Evolutionary conservation across 2,329 filamentous ascomycete species (phyloP).

Genomic region (Colletotrichum magnum): DNA sequence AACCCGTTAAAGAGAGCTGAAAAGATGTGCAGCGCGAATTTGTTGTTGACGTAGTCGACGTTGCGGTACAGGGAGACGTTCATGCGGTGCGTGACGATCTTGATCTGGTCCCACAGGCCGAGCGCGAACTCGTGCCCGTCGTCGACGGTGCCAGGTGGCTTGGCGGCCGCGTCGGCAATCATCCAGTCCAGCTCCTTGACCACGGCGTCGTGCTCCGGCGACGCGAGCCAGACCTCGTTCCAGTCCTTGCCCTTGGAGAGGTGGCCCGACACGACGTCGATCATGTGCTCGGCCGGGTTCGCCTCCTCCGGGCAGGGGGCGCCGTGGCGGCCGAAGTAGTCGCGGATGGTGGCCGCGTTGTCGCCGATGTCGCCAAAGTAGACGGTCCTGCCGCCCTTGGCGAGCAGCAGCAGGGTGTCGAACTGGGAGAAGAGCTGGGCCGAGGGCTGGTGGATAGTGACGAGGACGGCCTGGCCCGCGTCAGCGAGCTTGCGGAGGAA

Average conservation of each 20-base stretch:
- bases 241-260: slow-evolving; percentile 68
- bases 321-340: slow-evolving; percentile 78
- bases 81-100: slow-evolving; percentile 74
- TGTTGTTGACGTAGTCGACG: slow-evolving; percentile 76
- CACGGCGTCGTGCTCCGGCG: slow-evolving; percentile 69
- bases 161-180: slow-evolving; percentile 66
- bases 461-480: slow-evolving; percentile 76
- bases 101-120: slow-evolving; percentile 73
- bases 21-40: slow-evolving; percentile 69
- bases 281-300: slow-evolving; percentile 85
- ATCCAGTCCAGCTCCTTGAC: slow-evolving; percentile 75
- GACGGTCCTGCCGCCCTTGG: slow-evolving; percentile 75
- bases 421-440: slow-evolving; percentile 77
- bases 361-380: slow-evolving; percentile 78
- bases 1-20: slow-evolving; percentile 73
- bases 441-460: slow-evolving; percentile 80
- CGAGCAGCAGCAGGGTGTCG: slow-evolving; percentile 74
- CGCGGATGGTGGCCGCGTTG: slow-evolving; percentile 66
- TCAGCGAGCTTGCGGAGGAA: slow-evolving; percentile 77
- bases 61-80: slow-evolving; percentile 76
- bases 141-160: slow-evolving; percentile 56
- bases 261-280: slow-evolving; percentile 69
- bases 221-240: slow-evolving; percentile 80
- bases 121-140: slow-evolving; percentile 80
- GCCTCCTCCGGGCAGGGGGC: slow-evolving; percentile 72